Evolutionary conservation across 2,329 filamentous ascomycete genomes (phyloP).

Genomic region (Cladophialophora bantiana): DNA sequence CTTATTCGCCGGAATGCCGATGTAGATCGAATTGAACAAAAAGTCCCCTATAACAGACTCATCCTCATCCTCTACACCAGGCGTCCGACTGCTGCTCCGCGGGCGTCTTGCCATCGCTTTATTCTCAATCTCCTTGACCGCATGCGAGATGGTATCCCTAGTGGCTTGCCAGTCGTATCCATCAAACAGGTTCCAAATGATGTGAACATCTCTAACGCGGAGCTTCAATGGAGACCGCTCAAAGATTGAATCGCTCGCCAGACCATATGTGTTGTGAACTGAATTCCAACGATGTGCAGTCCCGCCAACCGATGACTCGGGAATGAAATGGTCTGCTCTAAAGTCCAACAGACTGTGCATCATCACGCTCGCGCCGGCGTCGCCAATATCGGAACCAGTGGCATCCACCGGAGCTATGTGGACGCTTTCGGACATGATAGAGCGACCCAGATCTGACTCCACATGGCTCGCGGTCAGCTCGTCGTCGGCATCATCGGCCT

Average conservation of each 20-base stretch:
- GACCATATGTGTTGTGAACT: constrained; percentile 74
- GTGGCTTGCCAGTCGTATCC: constrained; percentile 96
- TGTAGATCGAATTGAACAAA: constrained; percentile 98
- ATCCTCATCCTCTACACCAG: constrained; percentile 68
- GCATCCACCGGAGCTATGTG: constrained; percentile 57
- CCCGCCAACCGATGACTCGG: constrained; percentile 65
- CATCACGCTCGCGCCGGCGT: constrained; percentile 41
- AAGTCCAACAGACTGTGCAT: constrained; percentile 64
- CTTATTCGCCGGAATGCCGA: constrained; percentile 84
- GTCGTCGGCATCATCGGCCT: constrained; percentile 50
- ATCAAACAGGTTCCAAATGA: constrained; percentile 98
- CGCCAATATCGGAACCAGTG: constrained; percentile 58
- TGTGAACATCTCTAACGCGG: constrained; percentile 81
- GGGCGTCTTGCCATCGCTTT: constrained; percentile 78
- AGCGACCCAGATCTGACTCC: constrained; percentile 48
- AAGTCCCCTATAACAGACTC: constrained; percentile 92
- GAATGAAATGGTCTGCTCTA: constrained; percentile 78
- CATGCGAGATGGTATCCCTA: constrained; percentile 82
- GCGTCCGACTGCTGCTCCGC: constrained; percentile 63
- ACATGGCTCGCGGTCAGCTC: constrained; percentile 41
- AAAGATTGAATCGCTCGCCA: constrained; percentile 66
- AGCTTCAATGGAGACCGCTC: constrained; percentile 76
- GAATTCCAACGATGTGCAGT: constrained; percentile 84
- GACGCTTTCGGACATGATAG: constrained; percentile 45
- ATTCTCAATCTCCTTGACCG: constrained; percentile 84